Conservation (phyloP, 805 yeast species). For the Helenozyma baotianmanensis region DNA sequence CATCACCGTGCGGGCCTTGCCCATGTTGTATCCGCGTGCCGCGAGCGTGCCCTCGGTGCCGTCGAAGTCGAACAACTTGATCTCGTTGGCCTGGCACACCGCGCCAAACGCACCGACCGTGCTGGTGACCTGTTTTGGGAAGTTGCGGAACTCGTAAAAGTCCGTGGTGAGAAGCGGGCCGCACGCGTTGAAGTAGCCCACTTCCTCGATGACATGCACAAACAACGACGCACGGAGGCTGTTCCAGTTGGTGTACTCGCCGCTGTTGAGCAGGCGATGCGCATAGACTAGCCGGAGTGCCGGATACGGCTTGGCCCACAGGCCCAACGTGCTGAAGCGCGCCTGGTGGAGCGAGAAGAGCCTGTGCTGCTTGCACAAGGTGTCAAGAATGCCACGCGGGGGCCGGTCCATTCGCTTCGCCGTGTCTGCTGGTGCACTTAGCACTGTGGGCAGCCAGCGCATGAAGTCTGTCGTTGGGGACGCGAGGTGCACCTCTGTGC, state of each 20-base stretch:
- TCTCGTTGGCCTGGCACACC: slow-evolving; percentile 54
- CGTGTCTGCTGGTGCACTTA: slow-evolving; percentile 9
- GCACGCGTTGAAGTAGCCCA: slow-evolving; percentile 38
- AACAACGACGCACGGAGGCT: slow-evolving; percentile 42
- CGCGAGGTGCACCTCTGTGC: slow-evolving; percentile 22
- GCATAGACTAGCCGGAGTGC: slow-evolving; percentile 41
- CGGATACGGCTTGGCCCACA: slow-evolving; percentile 11
- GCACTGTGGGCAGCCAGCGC: slow-evolving; percentile 8
- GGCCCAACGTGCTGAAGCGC: slow-evolving; percentile 31
- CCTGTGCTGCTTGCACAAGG: slow-evolving; percentile 29
- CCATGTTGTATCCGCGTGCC: slow-evolving; percentile 64
- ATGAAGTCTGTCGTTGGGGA: slow-evolving; percentile 5
- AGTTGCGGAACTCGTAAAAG: slow-evolving; percentile 55
- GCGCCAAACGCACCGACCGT: slow-evolving; percentile 48
- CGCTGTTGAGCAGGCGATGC: slow-evolving; percentile 21
- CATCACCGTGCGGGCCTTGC: slow-evolving; percentile 36
- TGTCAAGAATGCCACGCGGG: slow-evolving; percentile 13
- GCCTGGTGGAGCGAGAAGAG: slow-evolving; percentile 46
- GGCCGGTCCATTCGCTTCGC: slow-evolving; percentile 14
- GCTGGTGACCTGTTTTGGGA: slow-evolving; percentile 22
- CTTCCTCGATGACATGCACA: slow-evolving; percentile 50
- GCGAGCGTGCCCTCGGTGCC: slow-evolving; percentile 45
- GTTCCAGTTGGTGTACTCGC: slow-evolving; percentile 30
- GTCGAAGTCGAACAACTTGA: slow-evolving; percentile 41
- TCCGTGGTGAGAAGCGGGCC: slow-evolving; percentile 62